Conservation (phyloP, 768 basidiomycete species). For the Kwoniella dendrophila region DNA sequence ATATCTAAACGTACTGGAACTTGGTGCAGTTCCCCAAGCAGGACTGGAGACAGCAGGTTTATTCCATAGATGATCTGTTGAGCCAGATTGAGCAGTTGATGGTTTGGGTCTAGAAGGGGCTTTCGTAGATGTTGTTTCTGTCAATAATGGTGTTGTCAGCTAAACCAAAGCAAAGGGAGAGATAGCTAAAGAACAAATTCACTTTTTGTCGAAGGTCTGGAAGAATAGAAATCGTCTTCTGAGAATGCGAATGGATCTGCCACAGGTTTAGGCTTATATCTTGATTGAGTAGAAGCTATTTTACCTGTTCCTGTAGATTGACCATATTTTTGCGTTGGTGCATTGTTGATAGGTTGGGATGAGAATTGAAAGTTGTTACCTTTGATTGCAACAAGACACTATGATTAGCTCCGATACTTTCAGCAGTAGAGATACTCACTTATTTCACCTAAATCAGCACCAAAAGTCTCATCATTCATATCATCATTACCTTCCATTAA, state of each 20-base stretch:
- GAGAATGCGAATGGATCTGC: constrained; percentile 52
- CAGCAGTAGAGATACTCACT: constrained; percentile 63
- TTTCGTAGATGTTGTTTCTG: constrained; percentile 29
- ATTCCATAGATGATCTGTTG: constrained; percentile 28
- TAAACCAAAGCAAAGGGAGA: too few species aligned
- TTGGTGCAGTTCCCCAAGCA: constrained; percentile 42
- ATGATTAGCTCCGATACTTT: background rate
- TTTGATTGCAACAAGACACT: constrained; percentile 6
- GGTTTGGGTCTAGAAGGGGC: constrained; percentile 22
- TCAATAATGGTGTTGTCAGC: too few species aligned
- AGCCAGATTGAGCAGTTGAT: constrained; percentile 12
- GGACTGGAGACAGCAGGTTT: constrained; percentile 32
- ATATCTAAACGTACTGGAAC: constrained; percentile 10
- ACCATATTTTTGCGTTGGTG: constrained; percentile 14
- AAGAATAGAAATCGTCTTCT: constrained; percentile 54
- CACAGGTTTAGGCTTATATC: constrained; percentile 42
- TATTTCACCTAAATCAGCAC: constrained; percentile 65
- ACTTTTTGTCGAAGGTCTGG: constrained; percentile 27
- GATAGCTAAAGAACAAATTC: background rate
- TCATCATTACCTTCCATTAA: constrained; percentile 89
- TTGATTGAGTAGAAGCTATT: constrained; percentile 43
- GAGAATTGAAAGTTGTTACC: constrained; percentile 53
- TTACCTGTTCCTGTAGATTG: constrained; percentile 18
- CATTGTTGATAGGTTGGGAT: constrained; percentile 31
- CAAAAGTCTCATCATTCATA: constrained; percentile 96